Evolutionary conservation across 306 rosid species (phyloP), one percentile per base, ranked within the genome.

Genomic region (Vicia sativa): DNA sequence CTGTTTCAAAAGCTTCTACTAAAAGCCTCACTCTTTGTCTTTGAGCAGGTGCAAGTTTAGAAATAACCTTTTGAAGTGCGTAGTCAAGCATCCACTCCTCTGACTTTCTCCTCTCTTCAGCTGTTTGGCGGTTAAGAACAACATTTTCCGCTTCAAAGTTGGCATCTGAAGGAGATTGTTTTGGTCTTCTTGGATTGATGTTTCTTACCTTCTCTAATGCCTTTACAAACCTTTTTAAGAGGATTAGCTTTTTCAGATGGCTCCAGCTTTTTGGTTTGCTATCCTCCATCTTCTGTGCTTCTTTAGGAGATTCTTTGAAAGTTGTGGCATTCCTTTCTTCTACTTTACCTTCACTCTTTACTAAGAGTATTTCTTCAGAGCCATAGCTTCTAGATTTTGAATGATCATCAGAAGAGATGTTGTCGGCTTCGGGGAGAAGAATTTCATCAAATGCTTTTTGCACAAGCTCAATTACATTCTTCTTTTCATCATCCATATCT

Each of bases 61-160:
- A 86, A 68, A 90, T 76, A 69, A 93, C 97, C 79, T 80, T 82
- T 65, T 82, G 97, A 70, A 93, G 83, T 64, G 99, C 99, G 65
- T 75, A 68, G 74, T 93, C 96, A 59, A 93, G 90, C 96, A 90
- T 90, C 96, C 97, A 93, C 74, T 93, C 95, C 80, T 90, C 97
- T 4, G 81, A 72, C 43, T 81, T 87, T 56, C 78, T 88, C 29
- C 64, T 81, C 72, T 85, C 81, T 45, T 83, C 92, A 1, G 70
- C 68, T 37, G 65, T 81, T 74, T 75, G 89, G 68, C n/a, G 88
- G 80, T 79, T 84, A 39, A 90, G 89, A 72, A 35, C 56, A 71
- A 87, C 84, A 49, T 77, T 85, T 62, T 83, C 96, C 21, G 80
- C 85, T 65, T 82, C 90, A 3, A 60, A 74, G 13, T 70, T 74